A percentile compares a stretch with the other conserved stretches of the same genome.
These are phyloP conservation scores for Vanrija sp. DNA, from an alignment of 1,284 basidiomycete genomes.

Conservation along the genomic window DNA sequence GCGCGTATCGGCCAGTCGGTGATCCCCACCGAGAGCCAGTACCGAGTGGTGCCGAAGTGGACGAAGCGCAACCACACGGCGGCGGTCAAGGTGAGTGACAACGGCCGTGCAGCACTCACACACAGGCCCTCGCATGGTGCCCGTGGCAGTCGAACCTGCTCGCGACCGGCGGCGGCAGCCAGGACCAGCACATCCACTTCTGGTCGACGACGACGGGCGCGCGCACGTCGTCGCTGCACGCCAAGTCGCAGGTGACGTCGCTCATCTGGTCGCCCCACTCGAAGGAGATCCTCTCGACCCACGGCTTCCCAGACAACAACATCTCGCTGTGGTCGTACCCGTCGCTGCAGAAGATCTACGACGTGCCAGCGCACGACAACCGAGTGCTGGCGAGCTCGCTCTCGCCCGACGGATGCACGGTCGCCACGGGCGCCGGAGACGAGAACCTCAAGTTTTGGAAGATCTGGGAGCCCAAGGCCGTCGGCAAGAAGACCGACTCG, in stretches of 20 bases:
- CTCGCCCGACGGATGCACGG: constrained; percentile 79
- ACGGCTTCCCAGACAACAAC: constrained; percentile 76
- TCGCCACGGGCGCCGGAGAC: constrained; percentile 85
- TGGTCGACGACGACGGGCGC: constrained; percentile 90
- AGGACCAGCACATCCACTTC: constrained; percentile 88
- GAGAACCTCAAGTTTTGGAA: constrained; percentile 75
- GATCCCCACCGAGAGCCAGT: constrained; percentile 50
- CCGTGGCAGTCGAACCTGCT: constrained; percentile 92
- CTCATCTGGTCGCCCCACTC: constrained; percentile 83
- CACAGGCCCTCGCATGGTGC: constrained; percentile 73
- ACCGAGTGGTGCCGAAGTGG: constrained; percentile 72
- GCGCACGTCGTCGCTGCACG: constrained; percentile 74
- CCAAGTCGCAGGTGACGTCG: constrained; percentile 86
- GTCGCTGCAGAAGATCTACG: constrained; percentile 69
- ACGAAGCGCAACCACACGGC: constrained; percentile 91
- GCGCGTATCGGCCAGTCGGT: constrained; percentile 56
- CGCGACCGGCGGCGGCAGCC: constrained; percentile 90
- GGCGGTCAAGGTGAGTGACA: constrained; percentile 74
- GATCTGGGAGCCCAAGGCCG: constrained; percentile 45
- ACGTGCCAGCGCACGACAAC: constrained; percentile 89
- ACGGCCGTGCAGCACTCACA: no score
- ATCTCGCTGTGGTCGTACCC: constrained; percentile 53
- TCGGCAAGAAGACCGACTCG: constrained; percentile 31
- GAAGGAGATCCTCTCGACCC: constrained; percentile 88
- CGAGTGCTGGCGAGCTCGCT: constrained; percentile 80